A percentile compares a stretch with the other conserved stretches of the same genome.
Conservation (phyloP, 345 rosid genomes). For the Boechera retrofracta region DNA sequence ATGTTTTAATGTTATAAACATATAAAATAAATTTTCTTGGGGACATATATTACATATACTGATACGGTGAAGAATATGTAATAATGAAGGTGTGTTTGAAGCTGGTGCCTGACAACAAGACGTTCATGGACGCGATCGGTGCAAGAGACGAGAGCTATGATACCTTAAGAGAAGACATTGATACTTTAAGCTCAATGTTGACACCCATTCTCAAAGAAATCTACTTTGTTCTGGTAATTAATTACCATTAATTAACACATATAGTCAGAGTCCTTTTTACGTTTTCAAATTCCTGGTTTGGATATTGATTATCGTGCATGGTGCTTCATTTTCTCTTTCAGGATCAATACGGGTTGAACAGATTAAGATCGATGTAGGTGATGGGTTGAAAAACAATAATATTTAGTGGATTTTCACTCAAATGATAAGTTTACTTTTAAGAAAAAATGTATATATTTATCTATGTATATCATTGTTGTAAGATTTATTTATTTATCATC, state of each 20-base stretch:
- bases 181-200: conserved; percentile 58
- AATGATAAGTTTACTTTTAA: neutral
- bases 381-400: neutral
- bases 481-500: conserved; percentile 7
- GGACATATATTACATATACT: neutral
- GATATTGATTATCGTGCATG: conserved; percentile 32
- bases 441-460: conserved; percentile 5
- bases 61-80: conserved; percentile 2
- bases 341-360: conserved; percentile 64
- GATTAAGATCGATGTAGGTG: conserved; percentile 59
- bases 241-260: conserved; percentile 8
- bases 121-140: conserved; percentile 62
- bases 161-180: conserved; percentile 61
- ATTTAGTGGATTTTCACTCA: neutral
- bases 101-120: conserved; percentile 69
- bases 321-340: conserved; percentile 46
- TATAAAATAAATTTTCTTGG: neutral
- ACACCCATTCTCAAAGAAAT: conserved; percentile 66
- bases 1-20: neutral
- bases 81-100: conserved; percentile 70
- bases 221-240: conserved; percentile 70
- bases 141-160: conserved; percentile 59
- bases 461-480: neutral
- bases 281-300: neutral
- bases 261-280: neutral